Base-by-base conservation (phyloP, 306 rosid genomes). In the Phaseolus lunatus region DNA sequence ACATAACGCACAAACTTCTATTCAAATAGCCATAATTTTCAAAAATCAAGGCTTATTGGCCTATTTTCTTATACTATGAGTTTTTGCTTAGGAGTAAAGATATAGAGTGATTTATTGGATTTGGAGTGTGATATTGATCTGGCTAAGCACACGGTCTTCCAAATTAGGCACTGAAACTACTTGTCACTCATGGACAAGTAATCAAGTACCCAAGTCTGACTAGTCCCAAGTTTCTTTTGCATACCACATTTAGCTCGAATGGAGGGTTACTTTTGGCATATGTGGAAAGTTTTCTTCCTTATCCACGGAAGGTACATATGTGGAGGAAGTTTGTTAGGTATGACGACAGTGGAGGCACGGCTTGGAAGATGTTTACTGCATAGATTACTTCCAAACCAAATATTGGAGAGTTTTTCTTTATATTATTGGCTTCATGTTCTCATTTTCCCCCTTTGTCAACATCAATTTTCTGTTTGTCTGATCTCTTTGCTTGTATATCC, bases 251-350 rank as follows among this genome's bases (percentile, higher is more conserved):
- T 44, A 58, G 27, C 69, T 71, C 49, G 37, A 18, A 59, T 33
- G 41, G 56, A 27, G 44, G 44, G 27, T 10, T 10, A 4, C 10
- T 12, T 37, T 61, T 13, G 22, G 61, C 29, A 23, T 3, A 16
- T 29, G 22, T 31, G 11, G 65, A 6, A 20, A 11, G 35, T 33
- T 50, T 70, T 29, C 27, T 18, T n/a, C 29, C 63, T 49, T 49
- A 70, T n/a, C 33, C 53, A 48, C 33, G 14, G 19, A 72, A 53
- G 65, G 35, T 54, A 72, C 77, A 37, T 10, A 22, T 4, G 35
- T 61, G 18, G 48, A 74, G 47, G 47, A 75, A 61, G 70, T 61
- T 72, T 63, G 71, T 33, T 33, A 73, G 27, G 62, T 72, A 73
- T 24, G 39, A 27, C 7, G 4, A 63, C 50, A 9, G 65, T n/a